Evolutionary conservation across 164 flowering plant species (phyloP).

Genomic region (Vitis labrusca): DNA sequence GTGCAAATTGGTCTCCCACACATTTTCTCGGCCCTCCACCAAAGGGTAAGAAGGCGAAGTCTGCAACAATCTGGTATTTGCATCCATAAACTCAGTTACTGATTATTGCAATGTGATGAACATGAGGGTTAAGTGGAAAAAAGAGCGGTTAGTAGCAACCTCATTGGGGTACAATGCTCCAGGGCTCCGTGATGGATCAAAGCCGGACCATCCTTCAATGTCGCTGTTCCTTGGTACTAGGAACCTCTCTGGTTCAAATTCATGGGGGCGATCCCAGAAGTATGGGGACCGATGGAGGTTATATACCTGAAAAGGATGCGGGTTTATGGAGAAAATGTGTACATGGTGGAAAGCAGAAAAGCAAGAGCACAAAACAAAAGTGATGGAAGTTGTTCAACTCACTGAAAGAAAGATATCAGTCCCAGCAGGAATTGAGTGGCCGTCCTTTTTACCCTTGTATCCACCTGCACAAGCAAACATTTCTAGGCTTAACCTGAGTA

Average conservation of each 20-base stretch:
- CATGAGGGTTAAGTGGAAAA: not conserved
- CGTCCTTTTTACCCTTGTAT: conserved; percentile 74
- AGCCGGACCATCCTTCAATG: conserved; percentile 90
- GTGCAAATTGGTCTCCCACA: conserved; percentile 96
- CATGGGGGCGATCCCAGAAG: conserved; percentile 82
- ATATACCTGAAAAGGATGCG: conserved; percentile 57
- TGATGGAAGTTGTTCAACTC: conserved; percentile 27
- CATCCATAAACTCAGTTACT: not conserved
- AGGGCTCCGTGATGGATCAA: conserved; percentile 88
- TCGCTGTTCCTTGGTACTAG: conserved; percentile 38
- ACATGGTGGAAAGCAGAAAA: not conserved
- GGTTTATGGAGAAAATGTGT: not conserved
- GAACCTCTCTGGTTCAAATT: conserved; percentile 94
- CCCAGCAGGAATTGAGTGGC: conserved; percentile 82
- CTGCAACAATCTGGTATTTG: conserved; percentile 66
- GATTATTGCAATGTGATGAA: too few species aligned
- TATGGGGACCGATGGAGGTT: conserved; percentile 95
- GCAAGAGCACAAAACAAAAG: not conserved
- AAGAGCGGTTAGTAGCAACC: conserved; percentile 35
- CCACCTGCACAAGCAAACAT: conserved; percentile 62
- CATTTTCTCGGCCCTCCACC: conserved; percentile 98
- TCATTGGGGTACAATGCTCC: conserved; percentile 96
- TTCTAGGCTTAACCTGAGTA: not conserved
- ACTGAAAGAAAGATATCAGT: conserved; percentile 94
- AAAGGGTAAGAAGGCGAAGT: conserved; percentile 91